These are phyloP conservation scores for Pythium phragmitis DNA, from an alignment of 352 stramenopile genomes.

Conservation along the genomic window DNA sequence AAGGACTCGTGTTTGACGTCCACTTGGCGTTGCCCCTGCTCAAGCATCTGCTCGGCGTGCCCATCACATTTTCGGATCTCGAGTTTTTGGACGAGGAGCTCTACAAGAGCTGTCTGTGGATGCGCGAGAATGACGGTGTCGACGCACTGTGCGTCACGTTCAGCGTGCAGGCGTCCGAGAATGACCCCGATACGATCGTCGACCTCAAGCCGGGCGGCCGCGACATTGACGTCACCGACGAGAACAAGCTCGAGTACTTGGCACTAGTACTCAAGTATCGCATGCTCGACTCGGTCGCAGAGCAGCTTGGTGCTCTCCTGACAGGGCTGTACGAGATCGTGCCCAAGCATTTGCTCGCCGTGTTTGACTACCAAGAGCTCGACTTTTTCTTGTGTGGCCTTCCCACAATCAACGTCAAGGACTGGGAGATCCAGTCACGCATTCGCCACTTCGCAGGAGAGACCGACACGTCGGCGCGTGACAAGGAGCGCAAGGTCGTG, in stretches of 20 bases:
- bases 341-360: constrained; percentile 50
- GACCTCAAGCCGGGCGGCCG: constrained; percentile 90
- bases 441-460: constrained; percentile 62
- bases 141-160: constrained; percentile 68
- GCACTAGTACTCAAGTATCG: constrained; percentile 63
- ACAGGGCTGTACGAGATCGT: constrained; percentile 76
- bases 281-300: constrained; percentile 72
- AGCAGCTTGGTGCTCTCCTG: constrained; percentile 66
- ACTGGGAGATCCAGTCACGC: constrained; percentile 58
- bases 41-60: constrained; percentile 69
- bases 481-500: constrained; percentile 49
- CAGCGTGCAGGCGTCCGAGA: constrained; percentile 48
- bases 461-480: constrained; percentile 29
- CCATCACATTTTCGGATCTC: constrained; percentile 76
- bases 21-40: constrained; percentile 67
- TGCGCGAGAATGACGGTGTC: constrained; percentile 54
- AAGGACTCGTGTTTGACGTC: constrained; percentile 58
- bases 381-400: constrained; percentile 77
- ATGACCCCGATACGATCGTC: constrained; percentile 59
- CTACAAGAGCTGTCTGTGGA: constrained; percentile 65
- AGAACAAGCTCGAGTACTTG: constrained; percentile 95
- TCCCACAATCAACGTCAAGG: constrained; percentile 61
- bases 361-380: constrained; percentile 84
- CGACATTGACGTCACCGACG: constrained; percentile 93
- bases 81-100: constrained; percentile 75